Base-by-base conservation (phyloP, 2,329 filamentous ascomycete species). In the Phyllosticta capitalensis region DNA sequence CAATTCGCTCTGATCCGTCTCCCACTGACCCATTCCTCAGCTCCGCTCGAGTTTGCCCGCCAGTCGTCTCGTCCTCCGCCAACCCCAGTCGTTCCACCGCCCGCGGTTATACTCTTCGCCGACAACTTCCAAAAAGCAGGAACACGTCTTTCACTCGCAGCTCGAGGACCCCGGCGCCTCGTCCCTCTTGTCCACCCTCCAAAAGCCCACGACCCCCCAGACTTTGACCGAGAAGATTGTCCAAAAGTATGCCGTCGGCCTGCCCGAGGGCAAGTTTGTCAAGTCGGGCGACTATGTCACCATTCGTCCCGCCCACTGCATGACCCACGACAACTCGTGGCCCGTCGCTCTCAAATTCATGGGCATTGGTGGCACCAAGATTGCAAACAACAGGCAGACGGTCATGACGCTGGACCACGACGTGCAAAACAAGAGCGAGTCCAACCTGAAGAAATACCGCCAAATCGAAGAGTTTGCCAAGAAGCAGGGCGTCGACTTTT, bases 211-310 rank as follows among this genome's bases (percentile, higher is more conserved):
- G 22, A 73, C 74, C 1, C 82, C 89, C 0, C 91, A 96, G 74
- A 96, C 89, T 2, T 75, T 96, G 56, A 94, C 89, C 2, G 92
- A 96, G 72, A 96, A 96, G 79, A 96, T 96, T 61, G 86, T 96
- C 0, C 92, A 96, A 72, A 76, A 81, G 17, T 87, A 95, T 72
- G 82, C 90, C 0, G 80, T 91, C n/a, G 89, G 86, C 9, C 81
- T 96, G 1, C 75, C 88, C 1, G 72, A 83, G 10, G 89, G 85
- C 61, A 95, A 96, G 76, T 78, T 81, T 60, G 88, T 96, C 67
- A 82, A 81, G 67, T 79, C 82, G 4, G 91, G 92, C 68, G 91
- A 96, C 79, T 96, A 94, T 77, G 84, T 96, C 61, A 88, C 83
- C 0, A 79, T 95, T 10, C 76, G 79, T 22, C 89, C 89, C 1